Evolutionary conservation across 371 early-diverging fungal genomes (phyloP), one percentile per base, ranked within the genome.

Genomic region (Mucor mucedo): DNA sequence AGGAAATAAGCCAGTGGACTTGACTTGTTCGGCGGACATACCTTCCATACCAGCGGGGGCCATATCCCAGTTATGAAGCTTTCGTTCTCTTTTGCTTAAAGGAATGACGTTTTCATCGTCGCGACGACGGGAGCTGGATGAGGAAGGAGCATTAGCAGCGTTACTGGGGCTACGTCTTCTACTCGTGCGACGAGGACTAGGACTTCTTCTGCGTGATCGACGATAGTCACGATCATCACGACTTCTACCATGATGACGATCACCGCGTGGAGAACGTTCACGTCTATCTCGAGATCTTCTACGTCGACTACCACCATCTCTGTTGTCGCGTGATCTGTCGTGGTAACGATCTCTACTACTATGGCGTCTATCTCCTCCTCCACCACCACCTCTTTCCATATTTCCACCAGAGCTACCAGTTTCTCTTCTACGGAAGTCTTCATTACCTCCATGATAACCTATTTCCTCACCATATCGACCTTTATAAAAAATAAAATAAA

Each of bases 1-100:
- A 14, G 95, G 95, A 73, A 97, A 97, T 63, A 90, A 79, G 13
- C 96, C 97, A 33, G 96, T 91, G 14, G 88, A 87, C 77, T 98
- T 98, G 60, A 93, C 98, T 62, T 97, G 92, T 55, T 83, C 80
- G 5, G 93, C 94, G 9, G 93, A 84, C 84, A 96, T 85, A 55
- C 86, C 88, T 71, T 98, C 97, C 76, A 90, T 97, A 28, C 97
- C 98, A 16, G 88, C 86, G 44, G 98, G 98, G 2, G 95, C 85
- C 61, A 92, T 82, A 78, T 98, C 98, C 98, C 98, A 98, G 70
- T 91, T 87, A 59, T 89, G 84, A 39, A 97, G 83, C 75, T 92
- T 94, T 40, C 92, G 81, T 30, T 76, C 80, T 55, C 95, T 78
- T 70, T 90, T 82, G 70, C 95, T 91, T 38, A 98, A 76, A 10